phyloP scores from a whole-genome alignment of 148 eudicot species.

The Cornus kousa region DNA sequence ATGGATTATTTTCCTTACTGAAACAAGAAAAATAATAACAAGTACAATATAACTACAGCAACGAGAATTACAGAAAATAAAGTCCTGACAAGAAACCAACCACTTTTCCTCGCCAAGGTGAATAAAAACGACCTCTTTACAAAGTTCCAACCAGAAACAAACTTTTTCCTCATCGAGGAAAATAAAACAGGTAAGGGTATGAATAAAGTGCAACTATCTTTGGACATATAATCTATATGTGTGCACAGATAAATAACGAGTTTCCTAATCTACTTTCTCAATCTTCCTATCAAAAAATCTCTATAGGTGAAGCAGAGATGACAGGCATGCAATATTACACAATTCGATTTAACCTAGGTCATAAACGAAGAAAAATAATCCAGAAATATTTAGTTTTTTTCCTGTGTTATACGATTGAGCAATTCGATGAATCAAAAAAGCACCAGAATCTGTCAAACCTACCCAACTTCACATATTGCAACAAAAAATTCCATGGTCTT shows the following conservation, averaged over 20 bases:
- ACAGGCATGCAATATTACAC: not conserved
- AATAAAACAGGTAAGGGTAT: not conserved
- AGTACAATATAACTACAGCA: not conserved
- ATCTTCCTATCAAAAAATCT: not conserved
- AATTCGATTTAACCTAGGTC: not conserved
- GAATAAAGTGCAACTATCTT: not conserved
- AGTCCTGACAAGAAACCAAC: not conserved
- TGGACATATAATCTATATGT: not conserved
- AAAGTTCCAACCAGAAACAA: not conserved
- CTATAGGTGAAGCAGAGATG: not conserved
- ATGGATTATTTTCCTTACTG: not conserved
- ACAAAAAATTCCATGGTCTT: not conserved
- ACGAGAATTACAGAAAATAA: not conserved
- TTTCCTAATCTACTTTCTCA: not conserved
- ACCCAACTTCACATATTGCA: not conserved
- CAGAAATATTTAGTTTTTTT: too few relatives aligned
- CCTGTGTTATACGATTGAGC: not conserved
- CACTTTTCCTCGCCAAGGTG: not conserved
- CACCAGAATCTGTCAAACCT: not conserved
- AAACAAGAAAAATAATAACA: not conserved
- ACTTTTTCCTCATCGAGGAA: not conserved
- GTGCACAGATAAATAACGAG: not conserved
- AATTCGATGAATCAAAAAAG: not conserved
- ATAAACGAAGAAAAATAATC: not conserved
- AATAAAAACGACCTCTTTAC: constrained; percentile 1